Base-by-base conservation (phyloP, 345 rosid genomes). In the Turnera subulata region DNA sequence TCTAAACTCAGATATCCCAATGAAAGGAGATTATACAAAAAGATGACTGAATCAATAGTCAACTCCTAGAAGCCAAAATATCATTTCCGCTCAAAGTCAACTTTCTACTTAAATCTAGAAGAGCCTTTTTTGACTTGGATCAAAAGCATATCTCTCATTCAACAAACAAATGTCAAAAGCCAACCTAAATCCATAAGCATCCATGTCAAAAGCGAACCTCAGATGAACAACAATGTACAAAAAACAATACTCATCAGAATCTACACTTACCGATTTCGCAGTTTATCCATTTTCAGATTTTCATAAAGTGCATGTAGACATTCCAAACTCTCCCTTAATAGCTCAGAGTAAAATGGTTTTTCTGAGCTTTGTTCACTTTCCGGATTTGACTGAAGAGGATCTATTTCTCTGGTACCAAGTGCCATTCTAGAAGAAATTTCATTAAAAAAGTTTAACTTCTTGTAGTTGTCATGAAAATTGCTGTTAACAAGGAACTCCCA, bases 401-500 rank as follows among this genome's bases (percentile, higher is more conserved):
- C 75, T 14, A 51, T 58, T 66, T 55, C 76, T 58, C 46, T 65
- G 51, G n/a, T 58, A 53, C 73, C 74, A 55, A 58, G 56, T 49
- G 65, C 59, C 48, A 38, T 50, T 55, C 48, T 62, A 61, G 82
- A 68, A 46, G 72, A 74, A 65, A 60, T 38, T 59, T 77, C 76
- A 62, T 63, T 38, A 42, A 66, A 59, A 62, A 67, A 69, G 62
- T 76, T 72, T 53, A 46, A 62, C 53, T 67, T 83, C 75, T 71
- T 56, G 64, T 86, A 83, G 61, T 78, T 81, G 77, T 71, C 75
- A 78, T 93, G 99, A 70, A 77, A 89, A 62, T 83, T 82, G 79
- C 97, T 89, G 69, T 68, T 78, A 50, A 82, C 66, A 69, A 93
- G 97, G 69, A 86, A 89, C 21, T 86, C 96, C 99, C 99, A 93